Percentiles rank a stretch among this genome's conserved stretches.
These are phyloP conservation scores for Polyporus tsugae DNA, from an alignment of 1,284 basidiomycete genomes.

Conservation along the genomic window DNA sequence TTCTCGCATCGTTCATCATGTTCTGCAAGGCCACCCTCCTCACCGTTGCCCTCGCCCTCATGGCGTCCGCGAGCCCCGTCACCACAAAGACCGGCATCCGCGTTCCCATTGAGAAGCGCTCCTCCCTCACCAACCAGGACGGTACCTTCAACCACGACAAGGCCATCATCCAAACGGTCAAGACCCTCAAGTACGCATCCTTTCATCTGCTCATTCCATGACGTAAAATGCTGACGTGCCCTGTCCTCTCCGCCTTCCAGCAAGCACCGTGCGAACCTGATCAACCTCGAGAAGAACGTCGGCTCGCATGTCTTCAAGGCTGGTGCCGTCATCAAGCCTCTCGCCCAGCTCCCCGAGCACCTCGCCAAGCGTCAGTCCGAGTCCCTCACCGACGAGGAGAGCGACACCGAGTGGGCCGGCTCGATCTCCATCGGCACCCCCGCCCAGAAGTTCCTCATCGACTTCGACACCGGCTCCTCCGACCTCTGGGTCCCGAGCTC, in stretches of 20 bases:
- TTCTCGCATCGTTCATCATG: conserved; percentile 26
- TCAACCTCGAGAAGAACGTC: conserved; percentile 36
- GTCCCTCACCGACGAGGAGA: conserved; percentile 34
- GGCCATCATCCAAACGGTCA: conserved; percentile 33
- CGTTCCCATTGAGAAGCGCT: conserved; percentile 34
- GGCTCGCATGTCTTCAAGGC: conserved; percentile 32
- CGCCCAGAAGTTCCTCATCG: conserved; percentile 35
- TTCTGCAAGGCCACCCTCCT: conserved; percentile 38
- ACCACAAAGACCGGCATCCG: conserved; percentile 27
- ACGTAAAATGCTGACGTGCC: conserved; percentile 2
- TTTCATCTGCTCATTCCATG: not conserved
- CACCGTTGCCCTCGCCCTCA: conserved; percentile 35
- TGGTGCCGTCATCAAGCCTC: conserved; percentile 31
- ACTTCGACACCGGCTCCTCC: conserved; percentile 38
- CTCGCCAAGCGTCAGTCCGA: conserved; percentile 33
- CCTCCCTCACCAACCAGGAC: conserved; percentile 33
- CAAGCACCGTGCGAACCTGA: conserved; percentile 39
- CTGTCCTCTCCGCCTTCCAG: conserved; percentile 17
- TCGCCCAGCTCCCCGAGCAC: conserved; percentile 21
- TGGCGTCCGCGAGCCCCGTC: conserved; percentile 34
- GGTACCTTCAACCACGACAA: conserved; percentile 37
- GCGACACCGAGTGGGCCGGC: conserved; percentile 40
- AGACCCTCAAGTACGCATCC: conserved; percentile 33
- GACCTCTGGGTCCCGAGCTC: conserved; percentile 49
- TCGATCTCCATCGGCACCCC: conserved; percentile 43